phyloP scores from a whole-genome alignment of 768 basidiomycete genomes.

The Tylopilus subfusipes region DNA sequence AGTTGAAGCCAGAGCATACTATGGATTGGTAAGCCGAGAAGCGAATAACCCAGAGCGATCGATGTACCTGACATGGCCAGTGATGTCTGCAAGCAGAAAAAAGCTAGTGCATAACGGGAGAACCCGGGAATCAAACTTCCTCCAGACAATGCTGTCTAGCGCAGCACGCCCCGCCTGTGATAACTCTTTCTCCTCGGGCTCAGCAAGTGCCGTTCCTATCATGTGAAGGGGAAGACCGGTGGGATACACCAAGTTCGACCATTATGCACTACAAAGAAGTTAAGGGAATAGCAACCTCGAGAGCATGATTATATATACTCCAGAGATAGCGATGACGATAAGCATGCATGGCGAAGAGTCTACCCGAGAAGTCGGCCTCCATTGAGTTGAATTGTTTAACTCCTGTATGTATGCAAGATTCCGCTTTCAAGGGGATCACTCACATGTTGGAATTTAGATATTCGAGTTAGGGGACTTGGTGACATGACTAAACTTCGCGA shows the following conservation, averaged over 20 bases:
- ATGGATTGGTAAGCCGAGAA: background rate
- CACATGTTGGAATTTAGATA: too few species aligned
- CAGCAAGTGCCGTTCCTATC: background rate
- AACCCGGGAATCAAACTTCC: conserved; percentile 42
- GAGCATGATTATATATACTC: background rate
- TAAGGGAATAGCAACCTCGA: background rate
- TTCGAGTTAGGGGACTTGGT: too few species aligned
- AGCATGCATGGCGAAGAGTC: too few species aligned
- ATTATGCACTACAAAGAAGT: background rate
- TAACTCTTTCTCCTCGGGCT: background rate
- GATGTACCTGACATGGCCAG: conserved; percentile 33
- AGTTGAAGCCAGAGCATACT: conserved; percentile 36
- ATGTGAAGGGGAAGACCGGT: background rate
- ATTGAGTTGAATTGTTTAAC: too few species aligned
- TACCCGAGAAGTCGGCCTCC: too few species aligned
- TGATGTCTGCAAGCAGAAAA: conserved; percentile 51
- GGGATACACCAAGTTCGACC: background rate
- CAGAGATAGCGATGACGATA: too few species aligned
- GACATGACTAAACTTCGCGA: too few species aligned
- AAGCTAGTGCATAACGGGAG: conserved; percentile 49
- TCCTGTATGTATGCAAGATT: too few species aligned
- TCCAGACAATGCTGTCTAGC: background rate
- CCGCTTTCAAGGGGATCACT: too few species aligned
- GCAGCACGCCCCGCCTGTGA: background rate
- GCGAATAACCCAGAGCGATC: background rate